phyloP scores from a whole-genome alignment of 2,329 filamentous ascomycete species.

The Penicillium olsonii region DNA sequence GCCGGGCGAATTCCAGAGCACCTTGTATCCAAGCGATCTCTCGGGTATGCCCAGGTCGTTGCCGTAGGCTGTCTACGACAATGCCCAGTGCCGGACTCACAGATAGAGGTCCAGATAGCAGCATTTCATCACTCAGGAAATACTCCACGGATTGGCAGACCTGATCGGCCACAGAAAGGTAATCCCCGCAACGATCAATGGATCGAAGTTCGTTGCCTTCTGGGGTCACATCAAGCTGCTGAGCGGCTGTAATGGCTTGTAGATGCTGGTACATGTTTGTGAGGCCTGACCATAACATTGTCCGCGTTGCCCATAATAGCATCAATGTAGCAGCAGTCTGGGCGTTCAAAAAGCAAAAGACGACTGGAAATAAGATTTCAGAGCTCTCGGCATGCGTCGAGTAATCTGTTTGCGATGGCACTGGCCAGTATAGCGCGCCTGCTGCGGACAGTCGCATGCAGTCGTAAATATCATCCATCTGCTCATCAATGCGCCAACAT shows the following conservation, averaged over 20 bases:
- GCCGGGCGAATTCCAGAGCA: background rate
- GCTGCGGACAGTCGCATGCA: background rate
- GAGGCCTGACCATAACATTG: conserved; percentile 39
- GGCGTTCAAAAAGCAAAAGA: conserved; percentile 32
- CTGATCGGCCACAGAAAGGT: conserved; percentile 28
- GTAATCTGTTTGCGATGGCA: background rate
- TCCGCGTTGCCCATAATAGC: conserved; percentile 35
- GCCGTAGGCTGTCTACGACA: conserved; percentile 5
- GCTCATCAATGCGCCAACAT: conserved; percentile 1
- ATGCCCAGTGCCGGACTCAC: conserved; percentile 11
- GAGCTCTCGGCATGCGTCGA: background rate
- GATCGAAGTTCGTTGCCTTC: conserved; percentile 20
- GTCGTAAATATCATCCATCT: background rate
- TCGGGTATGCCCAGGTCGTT: background rate
- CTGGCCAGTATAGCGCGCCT: background rate
- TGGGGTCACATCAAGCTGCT: no score
- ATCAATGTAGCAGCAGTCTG: conserved; percentile 25
- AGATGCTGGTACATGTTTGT: conserved; percentile 33
- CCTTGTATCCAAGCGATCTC: conserved; percentile 8
- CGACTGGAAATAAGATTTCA: conserved; percentile 29
- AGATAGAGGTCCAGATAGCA: conserved; percentile 14
- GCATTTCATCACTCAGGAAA: conserved; percentile 27
- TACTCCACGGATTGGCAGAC: conserved; percentile 41
- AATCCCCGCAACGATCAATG: conserved; percentile 27
- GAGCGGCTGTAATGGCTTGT: background rate